phyloP scores from a whole-genome alignment of 2,329 filamentous ascomycete genomes.

The Graphilbum ipis-grandicollis region DNA sequence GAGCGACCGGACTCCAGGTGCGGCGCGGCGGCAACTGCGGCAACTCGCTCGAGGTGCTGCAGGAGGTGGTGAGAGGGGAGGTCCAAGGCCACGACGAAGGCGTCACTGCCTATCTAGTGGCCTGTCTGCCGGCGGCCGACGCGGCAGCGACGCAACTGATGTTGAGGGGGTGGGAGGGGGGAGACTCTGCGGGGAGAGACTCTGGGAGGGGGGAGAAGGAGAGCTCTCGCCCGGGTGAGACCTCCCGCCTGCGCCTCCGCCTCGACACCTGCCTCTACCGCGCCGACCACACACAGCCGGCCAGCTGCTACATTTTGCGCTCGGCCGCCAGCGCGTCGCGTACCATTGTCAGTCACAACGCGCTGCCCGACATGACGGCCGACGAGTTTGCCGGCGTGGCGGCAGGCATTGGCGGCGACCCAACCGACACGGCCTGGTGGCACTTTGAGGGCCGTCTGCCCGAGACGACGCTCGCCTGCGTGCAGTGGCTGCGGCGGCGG shows the following conservation, averaged over 20 bases:
- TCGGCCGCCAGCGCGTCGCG: slow-evolving; percentile 40
- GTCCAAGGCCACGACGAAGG: no score
- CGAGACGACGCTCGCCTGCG: slow-evolving; percentile 40
- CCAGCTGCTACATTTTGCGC: slow-evolving; percentile 53
- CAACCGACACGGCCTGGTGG: slow-evolving; percentile 31
- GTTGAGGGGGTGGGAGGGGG: slow-evolving; percentile 20
- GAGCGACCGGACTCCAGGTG: slow-evolving; percentile 38
- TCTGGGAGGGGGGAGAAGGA: slow-evolving; percentile 20
- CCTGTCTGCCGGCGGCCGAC: slow-evolving; percentile 33
- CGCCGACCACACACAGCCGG: slow-evolving; percentile 32
- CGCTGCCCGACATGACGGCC: slow-evolving; percentile 48
- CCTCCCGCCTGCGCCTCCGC: background rate
- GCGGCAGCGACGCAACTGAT: slow-evolving; percentile 36
- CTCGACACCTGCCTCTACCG: slow-evolving; percentile 43
- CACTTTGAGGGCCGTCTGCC: slow-evolving; percentile 61
- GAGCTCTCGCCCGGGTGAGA: background rate
- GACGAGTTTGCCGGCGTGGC: slow-evolving; percentile 37
- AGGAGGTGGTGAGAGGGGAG: slow-evolving; percentile 34
- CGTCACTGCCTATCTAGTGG: slow-evolving; percentile 25
- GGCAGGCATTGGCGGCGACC: slow-evolving; percentile 14
- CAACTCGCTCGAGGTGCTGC: slow-evolving; percentile 54
- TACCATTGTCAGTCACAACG: slow-evolving; percentile 55
- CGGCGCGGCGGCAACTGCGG: slow-evolving; percentile 58
- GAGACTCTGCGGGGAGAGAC: background rate
- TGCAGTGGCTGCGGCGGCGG: slow-evolving; percentile 28